Base-by-base conservation (phyloP, 2,329 filamentous ascomycete genomes). In the Epichloe brachyelytri region DNA sequence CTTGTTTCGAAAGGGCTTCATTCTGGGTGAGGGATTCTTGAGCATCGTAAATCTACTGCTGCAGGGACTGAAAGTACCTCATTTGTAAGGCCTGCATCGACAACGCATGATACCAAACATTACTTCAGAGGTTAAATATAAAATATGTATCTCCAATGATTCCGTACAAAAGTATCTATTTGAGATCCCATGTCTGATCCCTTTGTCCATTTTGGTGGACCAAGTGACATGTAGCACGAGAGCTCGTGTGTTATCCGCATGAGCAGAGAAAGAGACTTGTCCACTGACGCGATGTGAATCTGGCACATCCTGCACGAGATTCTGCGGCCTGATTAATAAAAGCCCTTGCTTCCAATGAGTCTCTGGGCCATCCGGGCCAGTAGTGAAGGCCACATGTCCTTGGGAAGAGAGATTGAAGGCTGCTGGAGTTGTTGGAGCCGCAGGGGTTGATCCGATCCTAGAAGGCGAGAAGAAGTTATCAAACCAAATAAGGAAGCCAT, bases 281-380 rank as follows among this genome's bases (percentile, higher is more conserved):
- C 88, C 89, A 45, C 71, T 73, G 22, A 95, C 66, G 53, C 73
- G 74, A 46, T 79, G 71, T 3, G 75, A 79, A 46, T 73, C 73
- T 58, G 77, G 77, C 54, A 77, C 59, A 39, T 70, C 63, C 39
- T 65, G 61, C 30, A 71, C 60, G 12, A 71, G 63, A 50, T 78
- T 71, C 40, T 77, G 74, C 5, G 76, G 73, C 51, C 88, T 81
- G 54, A 85, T 77, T 49, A 94, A 69, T 54, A 91, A 72, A 22
- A 95, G 71, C 1, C 84, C 86, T 63, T 95, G 89, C 67, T 85
- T 86, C 91, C 91, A 97, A 68, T 97, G 91, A 7, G 91, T 97
- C 55, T 83, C 78, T 50, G 78, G 81, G 17, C 80, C 81, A 57
- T 76, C 73, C 0, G 90, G 90, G 0, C 89, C 88, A 1, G 90